A percentile compares a stretch with the other conserved stretches of the same genome.
phyloP scores from a whole-genome alignment of 345 rosid genomes.

The Aquilaria malaccensis region DNA sequence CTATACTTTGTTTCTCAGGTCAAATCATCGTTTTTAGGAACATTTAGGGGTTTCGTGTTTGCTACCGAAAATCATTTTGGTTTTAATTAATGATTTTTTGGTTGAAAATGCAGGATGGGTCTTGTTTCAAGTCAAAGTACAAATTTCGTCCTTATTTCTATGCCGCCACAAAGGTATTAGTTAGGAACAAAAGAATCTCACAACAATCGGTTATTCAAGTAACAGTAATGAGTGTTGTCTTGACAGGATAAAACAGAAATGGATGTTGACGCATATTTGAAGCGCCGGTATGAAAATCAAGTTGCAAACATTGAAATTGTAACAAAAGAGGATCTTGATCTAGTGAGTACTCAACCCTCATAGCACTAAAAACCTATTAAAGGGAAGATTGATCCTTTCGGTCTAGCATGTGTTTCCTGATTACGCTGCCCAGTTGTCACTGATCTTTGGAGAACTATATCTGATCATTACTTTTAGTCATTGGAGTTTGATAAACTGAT shows the following conservation, averaged over 20 bases:
- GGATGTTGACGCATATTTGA: conserved; percentile 88
- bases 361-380: too few species aligned
- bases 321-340: conserved; percentile 86
- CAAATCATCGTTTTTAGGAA: conserved; percentile 1
- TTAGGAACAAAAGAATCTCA: neutral
- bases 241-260: conserved; percentile 66
- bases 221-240: conserved; percentile 5
- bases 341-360: conserved; percentile 40
- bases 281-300: conserved; percentile 77
- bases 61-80: neutral
- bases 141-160: conserved; percentile 91
- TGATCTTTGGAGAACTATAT: too few species aligned
- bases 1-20: conserved; percentile 94
- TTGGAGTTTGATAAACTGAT: too few species aligned
- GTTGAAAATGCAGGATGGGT: conserved; percentile 58
- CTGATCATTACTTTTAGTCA: too few species aligned
- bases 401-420: too few species aligned
- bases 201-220: neutral
- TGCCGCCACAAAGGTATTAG: conserved; percentile 63
- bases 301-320: conserved; percentile 65
- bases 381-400: too few species aligned
- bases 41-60: neutral
- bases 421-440: too few species aligned
- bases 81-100: neutral
- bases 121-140: conserved; percentile 77